Evolutionary conservation across 345 rosid species (phyloP).

Genomic region (Rhizophora mangle): DNA sequence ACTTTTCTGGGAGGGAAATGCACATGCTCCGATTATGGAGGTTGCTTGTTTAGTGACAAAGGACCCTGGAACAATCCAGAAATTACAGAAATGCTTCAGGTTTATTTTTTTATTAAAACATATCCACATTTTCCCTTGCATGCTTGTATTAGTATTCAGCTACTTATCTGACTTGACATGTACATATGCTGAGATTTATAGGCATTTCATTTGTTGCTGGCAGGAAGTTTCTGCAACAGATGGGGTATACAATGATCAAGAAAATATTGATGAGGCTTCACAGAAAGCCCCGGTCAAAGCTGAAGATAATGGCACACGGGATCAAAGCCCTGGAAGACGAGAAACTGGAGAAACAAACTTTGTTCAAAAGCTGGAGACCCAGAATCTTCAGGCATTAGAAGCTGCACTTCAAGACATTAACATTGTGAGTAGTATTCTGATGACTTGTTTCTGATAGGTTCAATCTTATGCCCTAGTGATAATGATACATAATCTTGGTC

Average conservation of each 20-base stretch:
- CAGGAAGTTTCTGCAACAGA: slow-evolving; percentile 38
- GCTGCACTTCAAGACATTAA: slow-evolving; percentile 27
- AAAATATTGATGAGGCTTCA: slow-evolving; percentile 16
- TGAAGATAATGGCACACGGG: slow-evolving; percentile 16
- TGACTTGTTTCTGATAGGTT: not conserved
- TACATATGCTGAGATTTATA: not conserved
- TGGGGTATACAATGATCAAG: slow-evolving; percentile 24
- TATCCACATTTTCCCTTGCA: slow-evolving; percentile 1
- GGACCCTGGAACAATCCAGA: slow-evolving; percentile 74
- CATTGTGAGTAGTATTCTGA: slow-evolving; percentile 3
- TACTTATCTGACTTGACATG: not conserved
- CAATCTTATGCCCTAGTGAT: not conserved
- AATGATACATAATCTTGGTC: not conserved
- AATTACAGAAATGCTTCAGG: slow-evolving; percentile 45
- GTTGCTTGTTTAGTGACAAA: slow-evolving; percentile 56
- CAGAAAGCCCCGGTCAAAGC: slow-evolving; percentile 7
- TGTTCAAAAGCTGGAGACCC: slow-evolving; percentile 9
- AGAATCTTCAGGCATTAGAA: slow-evolving; percentile 39
- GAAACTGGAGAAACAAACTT: not conserved
- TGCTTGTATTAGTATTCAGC: not conserved
- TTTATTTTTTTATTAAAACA: slow-evolving; percentile 12
- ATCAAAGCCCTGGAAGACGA: not conserved
- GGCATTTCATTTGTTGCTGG: not conserved
- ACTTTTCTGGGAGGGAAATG: slow-evolving; percentile 60
- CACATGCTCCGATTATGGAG: slow-evolving; percentile 55